Evolutionary conservation across 805 yeast species (phyloP).

Genomic region (Wickerhamomyces rabaulensis): DNA sequence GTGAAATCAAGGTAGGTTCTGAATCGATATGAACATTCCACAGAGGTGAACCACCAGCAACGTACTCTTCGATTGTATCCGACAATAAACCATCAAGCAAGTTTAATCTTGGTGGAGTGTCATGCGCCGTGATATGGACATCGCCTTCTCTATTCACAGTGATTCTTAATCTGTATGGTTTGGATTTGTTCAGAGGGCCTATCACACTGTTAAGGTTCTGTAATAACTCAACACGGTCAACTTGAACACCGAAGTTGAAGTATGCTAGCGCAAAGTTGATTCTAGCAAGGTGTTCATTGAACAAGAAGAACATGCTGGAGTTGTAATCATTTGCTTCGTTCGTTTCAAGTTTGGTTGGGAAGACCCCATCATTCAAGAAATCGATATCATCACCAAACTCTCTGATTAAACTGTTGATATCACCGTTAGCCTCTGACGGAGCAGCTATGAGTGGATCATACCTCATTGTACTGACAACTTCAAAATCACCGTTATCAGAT

Average conservation of each 20-base stretch:
- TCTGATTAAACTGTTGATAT: conserved; percentile 7
- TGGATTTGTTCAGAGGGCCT: conserved; percentile 21
- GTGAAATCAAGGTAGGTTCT: conserved; percentile 49
- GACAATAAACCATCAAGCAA: conserved; percentile 24
- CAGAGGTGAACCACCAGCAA: conserved; percentile 14
- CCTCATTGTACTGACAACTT: conserved; percentile 65
- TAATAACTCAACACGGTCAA: conserved; percentile 40
- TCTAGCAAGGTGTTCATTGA: conserved; percentile 60
- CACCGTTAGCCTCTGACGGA: background rate
- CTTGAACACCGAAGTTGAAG: conserved; percentile 44
- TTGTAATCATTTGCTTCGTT: conserved; percentile 4
- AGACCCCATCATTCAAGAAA: background rate
- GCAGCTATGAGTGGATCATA: conserved; percentile 58
- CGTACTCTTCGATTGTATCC: conserved; percentile 21
- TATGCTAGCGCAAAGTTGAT: conserved; percentile 46
- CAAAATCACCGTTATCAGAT: conserved; percentile 33
- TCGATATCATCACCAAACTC: conserved; percentile 9
- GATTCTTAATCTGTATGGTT: conserved; percentile 45
- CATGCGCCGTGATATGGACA: conserved; percentile 31
- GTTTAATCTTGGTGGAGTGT: conserved; percentile 26
- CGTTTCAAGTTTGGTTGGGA: background rate
- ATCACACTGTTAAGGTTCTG: conserved; percentile 35
- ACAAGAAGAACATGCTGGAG: conserved; percentile 44
- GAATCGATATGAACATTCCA: conserved; percentile 66
- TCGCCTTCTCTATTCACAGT: conserved; percentile 32